Evolutionary conservation across 2,329 filamentous ascomycete genomes (phyloP).

Genomic region (Colletotrichum navitas): DNA sequence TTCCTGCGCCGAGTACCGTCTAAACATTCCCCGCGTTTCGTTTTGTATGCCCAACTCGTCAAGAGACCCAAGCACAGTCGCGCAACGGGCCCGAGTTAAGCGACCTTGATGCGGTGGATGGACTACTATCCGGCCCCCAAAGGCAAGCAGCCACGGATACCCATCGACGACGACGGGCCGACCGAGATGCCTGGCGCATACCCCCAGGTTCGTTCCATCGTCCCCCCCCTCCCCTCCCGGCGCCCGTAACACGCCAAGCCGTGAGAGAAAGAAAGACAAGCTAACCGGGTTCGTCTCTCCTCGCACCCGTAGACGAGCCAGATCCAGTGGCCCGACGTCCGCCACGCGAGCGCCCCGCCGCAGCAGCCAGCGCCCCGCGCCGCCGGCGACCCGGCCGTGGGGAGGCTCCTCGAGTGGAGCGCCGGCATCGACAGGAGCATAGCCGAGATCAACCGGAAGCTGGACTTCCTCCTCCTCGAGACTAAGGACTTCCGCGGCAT

Average conservation of each 20-base stretch:
- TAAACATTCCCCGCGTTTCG: not conserved
- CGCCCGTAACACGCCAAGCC: not conserved
- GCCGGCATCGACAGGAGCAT: conserved; percentile 5
- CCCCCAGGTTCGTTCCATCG: conserved; percentile 9
- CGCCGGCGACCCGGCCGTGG: not conserved
- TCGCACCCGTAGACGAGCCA: not conserved
- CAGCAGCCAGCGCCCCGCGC: not conserved
- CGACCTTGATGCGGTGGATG: not conserved
- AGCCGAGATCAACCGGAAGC: conserved; percentile 17
- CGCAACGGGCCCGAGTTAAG: not conserved
- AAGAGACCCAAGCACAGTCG: too few relatives aligned
- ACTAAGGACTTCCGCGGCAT: conserved; percentile 22
- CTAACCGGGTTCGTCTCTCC: not conserved
- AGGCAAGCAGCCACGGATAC: not conserved
- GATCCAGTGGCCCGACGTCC: not conserved
- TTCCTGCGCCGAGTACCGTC: too few relatives aligned
- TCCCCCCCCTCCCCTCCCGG: too few relatives aligned
- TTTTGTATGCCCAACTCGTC: not conserved
- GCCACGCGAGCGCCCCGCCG: not conserved
- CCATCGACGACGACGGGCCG: not conserved
- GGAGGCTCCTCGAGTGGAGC: conserved; percentile 20
- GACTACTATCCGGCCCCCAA: not conserved
- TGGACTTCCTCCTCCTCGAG: conserved; percentile 19
- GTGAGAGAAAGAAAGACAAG: too few relatives aligned
- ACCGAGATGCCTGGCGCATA: conserved; percentile 5